A percentile compares a stretch with the other conserved stretches of the same genome.
phyloP scores from a whole-genome alignment of 2,329 filamentous ascomycete species.

The Xylaria sp. region DNA sequence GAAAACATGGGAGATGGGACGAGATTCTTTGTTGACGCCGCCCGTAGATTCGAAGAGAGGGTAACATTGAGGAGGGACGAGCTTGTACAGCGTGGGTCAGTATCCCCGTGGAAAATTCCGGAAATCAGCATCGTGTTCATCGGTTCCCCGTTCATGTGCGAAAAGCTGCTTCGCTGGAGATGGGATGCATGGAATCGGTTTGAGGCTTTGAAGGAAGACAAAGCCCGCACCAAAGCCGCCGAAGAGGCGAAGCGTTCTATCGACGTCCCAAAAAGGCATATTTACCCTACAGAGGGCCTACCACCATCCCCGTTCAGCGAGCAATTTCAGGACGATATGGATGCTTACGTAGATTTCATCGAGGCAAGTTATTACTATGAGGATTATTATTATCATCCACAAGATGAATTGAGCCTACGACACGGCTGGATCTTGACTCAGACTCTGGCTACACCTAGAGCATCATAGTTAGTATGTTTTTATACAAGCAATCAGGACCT shows the following conservation, averaged over 20 bases:
- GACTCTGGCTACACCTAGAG: not conserved
- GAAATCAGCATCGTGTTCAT: slow-evolving; percentile 18
- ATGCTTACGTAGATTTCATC: not conserved
- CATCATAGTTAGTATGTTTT: not conserved
- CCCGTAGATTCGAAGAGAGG: not conserved
- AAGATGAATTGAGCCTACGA: too few relatives aligned
- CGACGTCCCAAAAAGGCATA: slow-evolving; percentile 5
- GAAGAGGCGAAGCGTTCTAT: slow-evolving; percentile 18
- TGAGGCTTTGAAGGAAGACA: not conserved
- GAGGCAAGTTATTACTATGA: not conserved
- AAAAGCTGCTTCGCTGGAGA: slow-evolving; percentile 2
- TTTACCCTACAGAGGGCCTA: not conserved
- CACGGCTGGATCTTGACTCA: not conserved
- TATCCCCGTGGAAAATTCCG: slow-evolving; percentile 12
- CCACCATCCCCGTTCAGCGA: slow-evolving; percentile 20
- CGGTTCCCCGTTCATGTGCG: not conserved
- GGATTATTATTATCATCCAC: not conserved
- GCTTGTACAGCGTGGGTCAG: not conserved
- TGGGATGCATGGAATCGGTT: slow-evolving; percentile 9
- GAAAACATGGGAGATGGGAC: slow-evolving; percentile 13
- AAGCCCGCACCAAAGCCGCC: not conserved
- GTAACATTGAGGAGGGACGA: not conserved
- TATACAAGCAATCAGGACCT: too few relatives aligned
- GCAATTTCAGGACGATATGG: slow-evolving; percentile 15
- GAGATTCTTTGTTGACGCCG: slow-evolving; percentile 12